Percentiles rank a stretch among this genome's conserved stretches.
phyloP scores from a whole-genome alignment of 1,284 basidiomycete genomes.

The Omphalotus olearius region DNA sequence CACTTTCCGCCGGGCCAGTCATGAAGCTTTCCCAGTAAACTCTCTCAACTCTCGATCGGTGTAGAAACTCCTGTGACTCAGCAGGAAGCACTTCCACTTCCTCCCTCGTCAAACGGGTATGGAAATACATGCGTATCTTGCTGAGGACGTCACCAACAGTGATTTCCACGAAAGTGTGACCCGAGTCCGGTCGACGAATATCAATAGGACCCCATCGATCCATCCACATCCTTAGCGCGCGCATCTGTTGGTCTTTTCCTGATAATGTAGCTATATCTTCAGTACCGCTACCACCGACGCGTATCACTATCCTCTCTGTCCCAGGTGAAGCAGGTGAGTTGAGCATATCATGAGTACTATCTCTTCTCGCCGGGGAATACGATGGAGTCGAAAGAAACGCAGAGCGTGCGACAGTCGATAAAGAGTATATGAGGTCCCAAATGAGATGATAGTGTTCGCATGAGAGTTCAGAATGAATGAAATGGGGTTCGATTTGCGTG shows the following conservation, averaged over 20 bases:
- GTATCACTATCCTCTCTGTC: constrained; percentile 1
- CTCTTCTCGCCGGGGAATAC: too few species aligned
- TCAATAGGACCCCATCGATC: constrained; percentile 4
- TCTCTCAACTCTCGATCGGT: not conserved
- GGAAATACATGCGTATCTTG: constrained; percentile 1
- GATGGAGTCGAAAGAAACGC: too few species aligned
- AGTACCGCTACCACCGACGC: not conserved
- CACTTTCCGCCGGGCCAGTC: too few species aligned
- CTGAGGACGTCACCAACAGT: constrained; percentile 3
- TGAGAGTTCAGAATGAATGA: too few species aligned
- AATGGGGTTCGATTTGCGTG: too few species aligned
- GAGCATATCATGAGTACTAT: not conserved
- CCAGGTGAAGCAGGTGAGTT: constrained; percentile 3
- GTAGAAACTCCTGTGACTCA: not conserved
- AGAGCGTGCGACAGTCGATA: too few species aligned
- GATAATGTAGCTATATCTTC: too few species aligned
- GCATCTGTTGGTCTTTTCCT: not conserved
- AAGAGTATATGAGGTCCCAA: too few species aligned
- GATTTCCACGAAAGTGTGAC: not conserved
- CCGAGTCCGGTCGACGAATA: not conserved
- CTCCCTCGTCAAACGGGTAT: not conserved
- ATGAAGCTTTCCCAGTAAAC: not conserved
- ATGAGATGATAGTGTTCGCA: too few species aligned
- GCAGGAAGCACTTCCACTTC: not conserved
- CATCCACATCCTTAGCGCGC: constrained; percentile 1